Conservation (phyloP, 2,329 filamentous ascomycete genomes). For the Keithomyces neogunnii region DNA sequence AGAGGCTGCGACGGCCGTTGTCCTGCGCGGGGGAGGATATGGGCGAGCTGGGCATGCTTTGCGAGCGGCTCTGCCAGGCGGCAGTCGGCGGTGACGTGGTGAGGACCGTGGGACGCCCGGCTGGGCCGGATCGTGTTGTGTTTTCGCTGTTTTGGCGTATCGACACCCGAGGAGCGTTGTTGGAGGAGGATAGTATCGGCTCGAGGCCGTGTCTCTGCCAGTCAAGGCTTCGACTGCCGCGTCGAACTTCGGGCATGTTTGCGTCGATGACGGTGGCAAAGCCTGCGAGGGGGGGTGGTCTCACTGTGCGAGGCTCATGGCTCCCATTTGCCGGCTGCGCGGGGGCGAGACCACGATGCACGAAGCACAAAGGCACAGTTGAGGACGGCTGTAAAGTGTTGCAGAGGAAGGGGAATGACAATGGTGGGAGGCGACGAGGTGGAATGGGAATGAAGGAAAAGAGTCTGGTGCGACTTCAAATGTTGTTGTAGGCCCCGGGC, state of each 20-base stretch:
- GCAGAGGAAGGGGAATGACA: too few relatives aligned
- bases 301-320: not conserved
- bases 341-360: too few relatives aligned
- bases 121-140: too few relatives aligned
- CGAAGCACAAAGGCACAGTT: too few relatives aligned
- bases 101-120: not conserved
- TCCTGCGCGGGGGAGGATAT: not conserved
- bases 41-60: not conserved
- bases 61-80: not conserved
- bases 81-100: not conserved
- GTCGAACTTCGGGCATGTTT: conserved; percentile 21
- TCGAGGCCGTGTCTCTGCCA: conserved; percentile 5
- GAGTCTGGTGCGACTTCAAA: too few relatives aligned
- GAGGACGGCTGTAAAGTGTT: too few relatives aligned
- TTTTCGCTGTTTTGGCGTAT: not conserved
- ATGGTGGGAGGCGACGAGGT: too few relatives aligned
- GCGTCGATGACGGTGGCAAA: not conserved
- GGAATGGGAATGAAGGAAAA: too few relatives aligned
- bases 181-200: not conserved
- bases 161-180: not conserved
- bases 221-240: conserved; percentile 16
- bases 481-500: too few relatives aligned
- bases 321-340: not conserved
- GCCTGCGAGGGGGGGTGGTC: not conserved
- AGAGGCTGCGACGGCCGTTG: conserved; percentile 21